Evolutionary conservation across 2,329 filamentous ascomycete genomes (phyloP).

Genomic region (Aplosporella prunicola): DNA sequence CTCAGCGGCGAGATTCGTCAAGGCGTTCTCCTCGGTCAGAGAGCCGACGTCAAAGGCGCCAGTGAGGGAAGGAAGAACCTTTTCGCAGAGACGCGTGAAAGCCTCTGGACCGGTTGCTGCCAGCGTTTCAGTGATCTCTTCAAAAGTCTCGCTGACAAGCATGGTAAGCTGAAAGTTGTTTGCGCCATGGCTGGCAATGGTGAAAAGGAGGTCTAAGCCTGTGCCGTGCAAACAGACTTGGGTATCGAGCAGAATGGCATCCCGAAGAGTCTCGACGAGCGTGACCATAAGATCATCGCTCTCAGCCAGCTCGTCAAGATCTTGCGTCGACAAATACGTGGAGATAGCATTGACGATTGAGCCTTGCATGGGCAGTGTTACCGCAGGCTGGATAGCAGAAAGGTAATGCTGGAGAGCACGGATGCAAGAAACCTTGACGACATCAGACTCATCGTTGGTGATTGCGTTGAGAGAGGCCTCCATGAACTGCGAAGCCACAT

Average conservation of each 20-base stretch:
- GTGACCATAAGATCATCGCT: conserved; percentile 88
- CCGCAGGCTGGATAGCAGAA: conserved; percentile 41
- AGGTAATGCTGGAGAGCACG: conserved; percentile 69
- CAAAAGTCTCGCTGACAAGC: conserved; percentile 82
- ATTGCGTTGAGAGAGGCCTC: conserved; percentile 69
- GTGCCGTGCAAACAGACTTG: conserved; percentile 64
- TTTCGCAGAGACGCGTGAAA: conserved; percentile 71
- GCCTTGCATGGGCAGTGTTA: conserved; percentile 50
- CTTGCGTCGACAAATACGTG: conserved; percentile 68
- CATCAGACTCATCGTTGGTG: conserved; percentile 65
- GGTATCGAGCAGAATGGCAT: conserved; percentile 72
- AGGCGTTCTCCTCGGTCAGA: conserved; percentile 71
- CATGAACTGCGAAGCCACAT: conserved; percentile 53
- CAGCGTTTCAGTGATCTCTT: conserved; percentile 68
- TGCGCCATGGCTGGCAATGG: conserved; percentile 78
- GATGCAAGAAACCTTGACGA: conserved; percentile 87
- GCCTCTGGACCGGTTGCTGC: conserved; percentile 54
- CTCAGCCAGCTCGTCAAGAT: conserved; percentile 74
- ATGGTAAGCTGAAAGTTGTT: conserved; percentile 85
- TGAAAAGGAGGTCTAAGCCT: conserved; percentile 76
- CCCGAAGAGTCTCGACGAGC: conserved; percentile 74
- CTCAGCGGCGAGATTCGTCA: conserved; percentile 82
- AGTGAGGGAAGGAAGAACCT: conserved; percentile 78
- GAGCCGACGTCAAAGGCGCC: conserved; percentile 83
- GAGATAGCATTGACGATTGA: conserved; percentile 52